Evolutionary conservation across 306 rosid genomes (phyloP), one percentile per base, ranked within the genome.

Genomic region (Prunus mongolica): DNA sequence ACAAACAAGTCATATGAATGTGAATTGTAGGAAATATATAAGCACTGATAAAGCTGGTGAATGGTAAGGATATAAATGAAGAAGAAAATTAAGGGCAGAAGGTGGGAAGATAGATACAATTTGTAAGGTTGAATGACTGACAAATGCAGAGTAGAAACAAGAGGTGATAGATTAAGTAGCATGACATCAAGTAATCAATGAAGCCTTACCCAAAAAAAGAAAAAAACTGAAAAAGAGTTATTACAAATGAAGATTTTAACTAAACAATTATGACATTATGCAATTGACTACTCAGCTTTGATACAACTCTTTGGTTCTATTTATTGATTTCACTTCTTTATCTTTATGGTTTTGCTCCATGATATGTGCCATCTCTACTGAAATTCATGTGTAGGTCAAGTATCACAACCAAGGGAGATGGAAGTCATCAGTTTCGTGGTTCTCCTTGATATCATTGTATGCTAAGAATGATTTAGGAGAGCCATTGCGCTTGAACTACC

Each of bases 391-490:
- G 68, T 73, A 94, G 98, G 97, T 94, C 75, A 88, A 90, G 82
- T 84, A 92, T 74, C 85, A 75, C 72, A 64, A 63, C 45, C 84
- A 84, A 83, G 86, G 81, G 83, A 71, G 87, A 77, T 91, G 96
- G 93, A 82, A 65, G 16, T 94, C 98, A 50, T 80, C 89, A 65
- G 82, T 79, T 84, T 44, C 78, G 65, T 94, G 95, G 95, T 90
- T 92, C 87, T 90, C 96, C 82, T 82, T 94, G 79, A 79, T 83
- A 86, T 94, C 98, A 34, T 85, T 94, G 89, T 84, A 80, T 69
- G 95, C 98, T 46, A 90, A 89, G 89, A 90, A 88, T 81, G 88
- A 77, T 24, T 82, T 50, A 57, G 97, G 95, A 76, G 88, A 86
- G 69, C 89, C 93, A 4, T 84, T 92, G 81, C 87, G 93, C 73